Percentiles rank a stretch among this genome's conserved stretches.
Conservation (phyloP, 192 early-diverging fungal species). For the Phycomyces nitens region DNA sequence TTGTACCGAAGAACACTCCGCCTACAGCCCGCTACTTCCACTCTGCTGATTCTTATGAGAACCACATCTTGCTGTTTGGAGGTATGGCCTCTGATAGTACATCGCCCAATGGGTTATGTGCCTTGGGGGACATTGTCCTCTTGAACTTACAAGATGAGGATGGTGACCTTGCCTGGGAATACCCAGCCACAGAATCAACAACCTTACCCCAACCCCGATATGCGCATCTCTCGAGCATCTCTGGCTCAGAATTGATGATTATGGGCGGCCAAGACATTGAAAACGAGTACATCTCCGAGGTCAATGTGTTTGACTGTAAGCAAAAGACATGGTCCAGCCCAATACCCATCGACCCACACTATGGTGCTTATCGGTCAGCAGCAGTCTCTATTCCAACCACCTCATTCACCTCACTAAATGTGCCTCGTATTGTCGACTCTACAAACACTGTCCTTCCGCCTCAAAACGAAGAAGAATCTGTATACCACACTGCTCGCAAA, state of each 20-base stretch:
- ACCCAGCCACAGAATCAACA: slow-evolving; percentile 38
- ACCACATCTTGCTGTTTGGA: slow-evolving; percentile 67
- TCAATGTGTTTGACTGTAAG: slow-evolving; percentile 69
- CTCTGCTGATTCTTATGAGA: slow-evolving; percentile 59
- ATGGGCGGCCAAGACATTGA: slow-evolving; percentile 74
- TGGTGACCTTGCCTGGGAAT: slow-evolving; percentile 52
- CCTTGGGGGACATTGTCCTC: slow-evolving; percentile 65
- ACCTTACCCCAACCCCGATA: slow-evolving; percentile 63
- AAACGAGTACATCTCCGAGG: slow-evolving; percentile 71
- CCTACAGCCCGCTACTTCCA: slow-evolving; percentile 70
- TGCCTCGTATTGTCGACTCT: neutral
- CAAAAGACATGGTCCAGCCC: slow-evolving; percentile 58
- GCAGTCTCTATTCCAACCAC: slow-evolving; percentile 50
- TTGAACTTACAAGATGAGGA: slow-evolving; percentile 48
- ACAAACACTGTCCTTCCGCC: neutral
- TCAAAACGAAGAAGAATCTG: slow-evolving; percentile 23
- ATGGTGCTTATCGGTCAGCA: slow-evolving; percentile 75
- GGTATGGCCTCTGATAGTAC: slow-evolving; percentile 64
- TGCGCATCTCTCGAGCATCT: slow-evolving; percentile 68
- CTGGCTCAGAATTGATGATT: slow-evolving; percentile 56
- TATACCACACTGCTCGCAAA: slow-evolving; percentile 39
- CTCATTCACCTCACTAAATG: neutral
- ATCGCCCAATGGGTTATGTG: slow-evolving; percentile 50
- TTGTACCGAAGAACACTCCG: slow-evolving; percentile 28
- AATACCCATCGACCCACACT: slow-evolving; percentile 63